phyloP scores from a whole-genome alignment of 495 filamentous ascomycete species.

The Aspergillus egyptiacus region DNA sequence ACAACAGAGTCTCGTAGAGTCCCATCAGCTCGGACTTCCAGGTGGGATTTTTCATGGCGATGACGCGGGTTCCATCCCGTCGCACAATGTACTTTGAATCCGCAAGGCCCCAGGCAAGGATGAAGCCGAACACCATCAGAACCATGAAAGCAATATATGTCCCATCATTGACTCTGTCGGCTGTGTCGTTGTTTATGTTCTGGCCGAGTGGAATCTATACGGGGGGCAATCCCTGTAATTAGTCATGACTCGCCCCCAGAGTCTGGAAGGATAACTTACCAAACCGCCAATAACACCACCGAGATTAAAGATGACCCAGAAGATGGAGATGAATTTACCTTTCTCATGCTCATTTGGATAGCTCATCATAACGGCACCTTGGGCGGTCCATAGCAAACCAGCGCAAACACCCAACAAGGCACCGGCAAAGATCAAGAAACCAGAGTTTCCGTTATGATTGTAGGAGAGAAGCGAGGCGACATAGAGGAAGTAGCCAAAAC shows the following conservation, averaged over 20 bases:
- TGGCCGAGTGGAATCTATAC: conserved; percentile 71
- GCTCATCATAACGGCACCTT: conserved; percentile 94
- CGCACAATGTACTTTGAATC: conserved; percentile 74
- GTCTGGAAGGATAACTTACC: conserved; percentile 35
- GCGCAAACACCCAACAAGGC: conserved; percentile 66
- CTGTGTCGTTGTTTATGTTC: conserved; percentile 63
- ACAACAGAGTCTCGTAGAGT: conserved; percentile 65
- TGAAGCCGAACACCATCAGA: conserved; percentile 71
- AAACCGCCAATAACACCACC: conserved; percentile 86
- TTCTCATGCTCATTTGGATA: conserved; percentile 80
- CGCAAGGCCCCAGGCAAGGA: conserved; percentile 64
- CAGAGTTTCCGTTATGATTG: conserved; percentile 64
- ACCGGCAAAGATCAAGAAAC: conserved; percentile 54
- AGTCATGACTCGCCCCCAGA: not conserved
- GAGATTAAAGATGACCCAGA: conserved; percentile 95
- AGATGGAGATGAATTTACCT: conserved; percentile 81
- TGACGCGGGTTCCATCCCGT: conserved; percentile 73
- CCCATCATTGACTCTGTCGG: conserved; percentile 64
- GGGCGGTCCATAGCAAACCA: conserved; percentile 83
- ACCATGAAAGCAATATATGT: conserved; percentile 91
- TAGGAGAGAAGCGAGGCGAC: conserved; percentile 72
- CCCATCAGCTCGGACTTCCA: conserved; percentile 74
- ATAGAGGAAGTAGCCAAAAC: conserved; percentile 83
- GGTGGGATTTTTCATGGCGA: conserved; percentile 81
- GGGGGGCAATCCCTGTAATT: not conserved